Evolutionary conservation across 768 basidiomycete species (phyloP), one percentile per base, ranked within the genome.

Genomic region (Dacryopinax primogenitus): DNA sequence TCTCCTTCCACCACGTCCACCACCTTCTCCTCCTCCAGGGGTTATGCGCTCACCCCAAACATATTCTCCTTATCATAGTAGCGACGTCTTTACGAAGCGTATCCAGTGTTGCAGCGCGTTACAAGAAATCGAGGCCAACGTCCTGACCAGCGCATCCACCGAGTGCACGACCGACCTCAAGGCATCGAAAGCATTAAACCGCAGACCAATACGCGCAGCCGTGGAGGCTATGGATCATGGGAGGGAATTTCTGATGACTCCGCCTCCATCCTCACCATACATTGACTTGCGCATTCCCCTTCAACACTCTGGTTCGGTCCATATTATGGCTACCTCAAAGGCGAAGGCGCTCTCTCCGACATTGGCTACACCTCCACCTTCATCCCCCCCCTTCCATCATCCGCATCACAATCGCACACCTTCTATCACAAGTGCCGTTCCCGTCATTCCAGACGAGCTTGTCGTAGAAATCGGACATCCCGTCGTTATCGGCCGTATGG

Each of bases 401-500:
- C 15, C 26, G 26, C 51, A 58, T 30, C 51, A 58, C 18, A 30
- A 23, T 30, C 51, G 51, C 51, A 58, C 51, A 58, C 51, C 51
- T 28, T 58, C 51, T 18, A 30, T 58, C 51, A 4, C 30, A 21
- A 28, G 26, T 21, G 26, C 51, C 15, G 51, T 58, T 30, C 26
- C 51, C 51, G 4, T 32, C 3, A 6, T 58, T 23, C 51, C 51
- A 6, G 51, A 58, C 18, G 30, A 32, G 15, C 51, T 58, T 3
- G 51, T 58, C 9, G 26, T 58, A 23, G 51, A 58, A 32, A 21
- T 15, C 4, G 51, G 51, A 9, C 26, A 58, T 18, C 51, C 51
- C 51, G 51, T 58, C 4, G 51, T 58, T 58, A 58, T 58, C 51
- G 51, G 51, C 26, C 51, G 51, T 58, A 58, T 58, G 51, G 51